A percentile compares a stretch with the other conserved stretches of the same genome.
phyloP scores from a whole-genome alignment of 2,329 filamentous ascomycete species.

The Tolypocladium cylindrosporum region DNA sequence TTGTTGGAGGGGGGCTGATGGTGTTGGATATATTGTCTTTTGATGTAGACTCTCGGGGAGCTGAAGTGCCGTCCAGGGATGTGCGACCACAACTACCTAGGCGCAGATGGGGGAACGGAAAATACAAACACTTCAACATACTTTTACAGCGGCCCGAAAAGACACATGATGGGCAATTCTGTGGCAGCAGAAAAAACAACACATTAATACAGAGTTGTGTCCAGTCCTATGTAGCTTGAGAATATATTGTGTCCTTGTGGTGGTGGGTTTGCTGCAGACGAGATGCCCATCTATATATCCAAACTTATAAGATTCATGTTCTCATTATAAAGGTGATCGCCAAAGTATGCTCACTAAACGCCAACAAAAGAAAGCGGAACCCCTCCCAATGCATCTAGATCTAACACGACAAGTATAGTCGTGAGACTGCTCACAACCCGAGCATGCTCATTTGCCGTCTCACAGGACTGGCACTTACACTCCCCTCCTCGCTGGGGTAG shows the following conservation, averaged over 20 bases:
- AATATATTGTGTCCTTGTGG: neutral
- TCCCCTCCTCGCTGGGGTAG: conserved; percentile 64
- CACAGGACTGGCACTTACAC: conserved; percentile 55
- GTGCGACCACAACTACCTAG: neutral
- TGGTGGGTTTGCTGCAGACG: neutral
- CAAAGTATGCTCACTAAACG: neutral
- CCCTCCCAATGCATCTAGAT: neutral
- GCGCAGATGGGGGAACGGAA: neutral
- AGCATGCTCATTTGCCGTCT: conserved; percentile 65
- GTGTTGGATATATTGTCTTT: conserved; percentile 1
- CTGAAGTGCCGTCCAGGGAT: neutral
- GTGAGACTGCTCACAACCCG: conserved; percentile 25
- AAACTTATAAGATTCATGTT: neutral
- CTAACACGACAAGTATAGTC: neutral
- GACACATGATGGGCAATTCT: neutral
- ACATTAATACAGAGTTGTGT: neutral
- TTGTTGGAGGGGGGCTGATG: neutral
- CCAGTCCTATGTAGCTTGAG: neutral
- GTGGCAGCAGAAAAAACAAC: neutral
- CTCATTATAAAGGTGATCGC: neutral
- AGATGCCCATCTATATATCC: neutral
- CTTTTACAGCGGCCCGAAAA: no score
- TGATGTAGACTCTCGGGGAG: neutral
- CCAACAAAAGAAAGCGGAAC: neutral
- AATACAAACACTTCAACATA: neutral